Percentiles rank a stretch among this genome's conserved stretches.
Conservation (phyloP, 2,329 filamentous ascomycete species). For the Trichoderma sp. region DNA sequence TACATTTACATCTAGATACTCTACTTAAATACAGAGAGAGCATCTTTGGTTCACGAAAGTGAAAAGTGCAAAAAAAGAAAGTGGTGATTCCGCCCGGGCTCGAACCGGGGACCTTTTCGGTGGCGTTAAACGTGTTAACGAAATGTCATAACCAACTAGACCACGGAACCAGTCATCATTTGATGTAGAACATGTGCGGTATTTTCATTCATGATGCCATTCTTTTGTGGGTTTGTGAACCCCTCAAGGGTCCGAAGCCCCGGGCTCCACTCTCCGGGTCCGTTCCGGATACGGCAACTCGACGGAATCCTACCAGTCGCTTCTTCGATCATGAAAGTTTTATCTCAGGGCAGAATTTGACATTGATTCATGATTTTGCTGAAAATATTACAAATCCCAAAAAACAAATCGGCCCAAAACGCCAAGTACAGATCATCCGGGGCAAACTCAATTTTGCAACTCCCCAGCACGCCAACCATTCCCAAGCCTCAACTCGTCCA, state of each 20-base stretch:
- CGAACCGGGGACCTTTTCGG: constrained; percentile 35
- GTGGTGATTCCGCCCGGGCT: constrained; percentile 32
- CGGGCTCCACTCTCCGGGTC: neutral
- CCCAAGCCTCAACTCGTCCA: neutral
- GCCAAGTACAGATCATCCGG: neutral
- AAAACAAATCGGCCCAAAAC: neutral
- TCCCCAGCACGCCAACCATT: neutral
- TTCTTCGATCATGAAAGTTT: neutral
- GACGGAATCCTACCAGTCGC: neutral
- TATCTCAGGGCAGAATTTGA: neutral
- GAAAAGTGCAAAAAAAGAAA: neutral
- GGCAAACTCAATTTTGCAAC: neutral
- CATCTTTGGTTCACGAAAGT: too few species aligned
- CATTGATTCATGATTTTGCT: neutral
- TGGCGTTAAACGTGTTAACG: constrained; percentile 29
- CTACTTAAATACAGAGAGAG: neutral
- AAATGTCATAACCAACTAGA: constrained; percentile 35
- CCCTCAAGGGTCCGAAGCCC: neutral
- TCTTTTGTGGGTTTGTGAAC: neutral
- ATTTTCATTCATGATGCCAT: neutral
- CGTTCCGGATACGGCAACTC: neutral
- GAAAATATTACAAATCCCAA: neutral
- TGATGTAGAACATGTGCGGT: neutral
- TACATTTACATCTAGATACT: neutral
- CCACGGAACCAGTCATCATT: constrained; percentile 28